phyloP scores from a whole-genome alignment of 352 stramenopile species.

The Plasmopara halstedii region DNA sequence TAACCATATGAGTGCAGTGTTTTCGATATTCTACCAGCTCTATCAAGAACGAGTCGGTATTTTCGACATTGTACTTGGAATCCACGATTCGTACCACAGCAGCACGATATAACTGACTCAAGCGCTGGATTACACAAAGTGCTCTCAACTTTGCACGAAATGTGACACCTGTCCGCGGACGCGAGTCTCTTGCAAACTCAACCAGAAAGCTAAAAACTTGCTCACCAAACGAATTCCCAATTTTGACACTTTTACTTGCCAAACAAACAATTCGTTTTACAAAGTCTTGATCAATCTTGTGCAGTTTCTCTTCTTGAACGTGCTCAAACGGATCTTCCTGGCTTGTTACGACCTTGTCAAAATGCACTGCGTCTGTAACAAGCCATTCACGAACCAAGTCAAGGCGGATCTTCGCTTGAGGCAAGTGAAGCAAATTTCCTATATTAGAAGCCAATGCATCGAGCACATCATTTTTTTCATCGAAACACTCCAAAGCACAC shows the following conservation, averaged over 20 bases:
- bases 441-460: constrained; percentile 26
- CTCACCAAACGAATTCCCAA: constrained; percentile 8
- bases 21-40: constrained; percentile 28
- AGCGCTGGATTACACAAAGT: constrained; percentile 25
- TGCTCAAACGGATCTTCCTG: constrained; percentile 29
- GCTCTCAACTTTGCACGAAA: constrained; percentile 47
- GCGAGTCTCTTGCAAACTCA: constrained; percentile 33
- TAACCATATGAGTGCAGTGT: constrained; percentile 33
- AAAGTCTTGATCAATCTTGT: constrained; percentile 26
- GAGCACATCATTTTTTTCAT: constrained; percentile 17
- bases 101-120: constrained; percentile 21
- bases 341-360: neutral
- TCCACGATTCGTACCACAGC: constrained; percentile 14
- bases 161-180: constrained; percentile 41
- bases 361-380: constrained; percentile 30
- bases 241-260: constrained; percentile 10
- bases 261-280: constrained; percentile 29
- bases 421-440: constrained; percentile 21
- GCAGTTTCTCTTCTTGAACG: constrained; percentile 22
- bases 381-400: constrained; percentile 47
- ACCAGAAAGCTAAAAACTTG: constrained; percentile 33
- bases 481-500: constrained; percentile 30
- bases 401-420: constrained; percentile 20
- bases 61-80: constrained; percentile 14
- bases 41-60: constrained; percentile 18